Conservation (phyloP, 371 early-diverging fungal species). For the Rhizopus sp. region DNA sequence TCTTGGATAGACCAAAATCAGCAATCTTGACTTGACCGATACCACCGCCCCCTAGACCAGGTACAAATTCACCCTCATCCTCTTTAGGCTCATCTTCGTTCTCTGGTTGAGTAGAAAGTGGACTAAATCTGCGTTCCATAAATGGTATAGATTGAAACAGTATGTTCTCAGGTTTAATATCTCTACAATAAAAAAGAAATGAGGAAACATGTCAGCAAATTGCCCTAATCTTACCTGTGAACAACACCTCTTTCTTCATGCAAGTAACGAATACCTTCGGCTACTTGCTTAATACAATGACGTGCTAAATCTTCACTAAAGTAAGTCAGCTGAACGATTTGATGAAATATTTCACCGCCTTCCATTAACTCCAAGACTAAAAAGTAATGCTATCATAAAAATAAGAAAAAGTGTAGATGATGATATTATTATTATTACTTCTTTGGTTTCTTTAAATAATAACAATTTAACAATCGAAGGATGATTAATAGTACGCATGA, state of each 20-base stretch:
- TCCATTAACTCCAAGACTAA: slow-evolving; percentile 84
- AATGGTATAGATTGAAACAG: slow-evolving; percentile 77
- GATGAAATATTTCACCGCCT: slow-evolving; percentile 89
- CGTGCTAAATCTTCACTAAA: slow-evolving; percentile 77
- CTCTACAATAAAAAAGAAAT: slow-evolving; percentile 41
- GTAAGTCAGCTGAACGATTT: slow-evolving; percentile 78
- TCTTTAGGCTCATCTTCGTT: slow-evolving; percentile 61
- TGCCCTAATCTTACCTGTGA: slow-evolving; percentile 59
- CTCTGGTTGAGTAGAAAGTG: slow-evolving; percentile 35
- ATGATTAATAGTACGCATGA: slow-evolving; percentile 84
- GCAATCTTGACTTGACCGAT: slow-evolving; percentile 84
- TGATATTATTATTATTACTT: slow-evolving; percentile 23
- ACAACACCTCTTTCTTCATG: slow-evolving; percentile 88
- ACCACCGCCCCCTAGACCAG: slow-evolving; percentile 77
- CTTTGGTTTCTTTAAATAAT: slow-evolving; percentile 61
- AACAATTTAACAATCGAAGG: slow-evolving; percentile 76
- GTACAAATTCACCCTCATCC: slow-evolving; percentile 74
- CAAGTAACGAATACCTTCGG: slow-evolving; percentile 85
- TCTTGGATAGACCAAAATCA: slow-evolving; percentile 86
- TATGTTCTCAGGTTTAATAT: slow-evolving; percentile 97
- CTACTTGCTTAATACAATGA: slow-evolving; percentile 86
- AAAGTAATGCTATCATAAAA: slow-evolving; percentile 56
- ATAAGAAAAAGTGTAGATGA: background rate
- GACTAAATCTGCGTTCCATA: slow-evolving; percentile 45
- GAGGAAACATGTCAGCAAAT: background rate